These are phyloP conservation scores for Thielaviopsis euricoi DNA, from an alignment of 2,329 filamentous ascomycete genomes.

Conservation along the genomic window DNA sequence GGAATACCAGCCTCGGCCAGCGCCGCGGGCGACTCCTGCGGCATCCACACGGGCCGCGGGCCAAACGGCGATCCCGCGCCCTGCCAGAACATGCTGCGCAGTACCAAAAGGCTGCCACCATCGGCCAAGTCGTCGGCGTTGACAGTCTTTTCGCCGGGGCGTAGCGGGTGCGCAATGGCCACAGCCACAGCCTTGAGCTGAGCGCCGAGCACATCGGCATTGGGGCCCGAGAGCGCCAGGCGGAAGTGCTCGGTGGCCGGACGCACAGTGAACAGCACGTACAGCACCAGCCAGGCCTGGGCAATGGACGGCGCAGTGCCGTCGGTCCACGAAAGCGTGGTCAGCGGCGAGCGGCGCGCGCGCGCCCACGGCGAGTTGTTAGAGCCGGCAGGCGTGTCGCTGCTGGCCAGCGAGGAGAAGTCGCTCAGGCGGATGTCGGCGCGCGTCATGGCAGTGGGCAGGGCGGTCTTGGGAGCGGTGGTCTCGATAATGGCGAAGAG, in stretches of 20 bases:
- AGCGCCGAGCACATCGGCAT: conserved; percentile 19
- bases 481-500: conserved; percentile 23
- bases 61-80: conserved; percentile 53
- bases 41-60: conserved; percentile 44
- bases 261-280: conserved; percentile 34
- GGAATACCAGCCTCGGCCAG: conserved; percentile 20
- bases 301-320: conserved; percentile 26
- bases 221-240: conserved; percentile 26
- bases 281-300: conserved; percentile 36
- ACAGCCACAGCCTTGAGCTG: conserved; percentile 32
- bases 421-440: conserved; percentile 27
- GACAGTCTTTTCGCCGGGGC: conserved; percentile 18
- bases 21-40: conserved; percentile 25
- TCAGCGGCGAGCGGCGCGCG: conserved; percentile 35
- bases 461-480: conserved; percentile 15
- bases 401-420: conserved; percentile 30
- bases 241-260: conserved; percentile 32
- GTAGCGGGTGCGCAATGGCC: conserved; percentile 30
- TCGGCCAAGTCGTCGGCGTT: conserved; percentile 12
- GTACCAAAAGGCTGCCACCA: conserved; percentile 22
- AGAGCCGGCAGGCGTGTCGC: conserved; percentile 30
- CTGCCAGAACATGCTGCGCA: conserved; percentile 49
- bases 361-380: conserved; percentile 41
- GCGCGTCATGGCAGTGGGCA: conserved; percentile 18
- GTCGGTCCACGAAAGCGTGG: conserved; percentile 27